Base-by-base conservation (phyloP, 169 alveolate genomes). In the Cryptosporidium parvum region DNA sequence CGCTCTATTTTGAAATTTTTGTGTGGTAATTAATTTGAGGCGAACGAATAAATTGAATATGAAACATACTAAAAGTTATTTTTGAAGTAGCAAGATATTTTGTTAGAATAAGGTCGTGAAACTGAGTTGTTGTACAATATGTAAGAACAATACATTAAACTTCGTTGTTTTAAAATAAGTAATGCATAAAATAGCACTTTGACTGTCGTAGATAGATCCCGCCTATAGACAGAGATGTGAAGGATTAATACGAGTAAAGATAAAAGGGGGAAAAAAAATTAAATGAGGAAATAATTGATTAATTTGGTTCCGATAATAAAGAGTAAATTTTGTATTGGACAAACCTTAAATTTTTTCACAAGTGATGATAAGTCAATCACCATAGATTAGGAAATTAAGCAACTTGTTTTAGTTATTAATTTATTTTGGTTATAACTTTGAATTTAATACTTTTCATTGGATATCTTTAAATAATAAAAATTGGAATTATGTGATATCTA, bases 191-290 rank as follows among this genome's bases (percentile, higher is more conserved):
- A 56, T 2, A 56, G 26, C 29, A 23, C 8, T n/a, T 21, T 56
- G 29, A 56, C 35, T 21, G 67, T 70, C 85, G 85, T 33, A 70
- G 85, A 31, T 70, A 51, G 58, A 59, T 59, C 86, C 86, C 86
- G 86, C 86, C 86, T 73, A 73, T 73, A 73, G 86, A 73, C 86
- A 73, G 86, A 73, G 86, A 73, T 33, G 86, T 73, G 67, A 71
- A 56, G 85, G 86, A 73, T 53, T 73, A 44, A 35, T 73, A 56
- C 86, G 85, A 71, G 85, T 71, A 71, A 71, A 59, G 86, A 73
- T 53, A 56, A 58, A 48, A 73, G 70, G 26, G 67, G 68, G 56
- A 21, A 61, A 69, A 33, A 21, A 69, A 42, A 4, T 21, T 10
- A 23, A 23, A 73, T 52, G 86, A 73, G 86, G 86, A 73, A 73